phyloP scores from a whole-genome alignment of 306 rosid genomes.

The apple (Malus domestica) region ASM211411v1 NC_041799.1:10429001-10429500 shows the following conservation, averaged over 20 bases:
- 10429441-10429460: slow-evolving; percentile 81
- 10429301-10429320: slow-evolving; percentile 67
- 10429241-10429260: slow-evolving; percentile 85
- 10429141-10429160: slow-evolving; percentile 93
- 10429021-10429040: slow-evolving; percentile 25
- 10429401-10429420: slow-evolving; percentile 64
- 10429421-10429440: slow-evolving; percentile 60
- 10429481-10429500: slow-evolving; percentile 29
- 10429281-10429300: slow-evolving; percentile 64
- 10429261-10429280: slow-evolving; percentile 92
- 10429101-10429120: slow-evolving; percentile 59
- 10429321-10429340: slow-evolving; percentile 96
- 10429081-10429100: slow-evolving; percentile 28
- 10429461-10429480: slow-evolving; percentile 53
- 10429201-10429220: slow-evolving; percentile 94
- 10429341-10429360: slow-evolving; percentile 86
- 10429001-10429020: slow-evolving; percentile 37
- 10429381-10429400: slow-evolving; percentile 68
- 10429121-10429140: slow-evolving; percentile 79
- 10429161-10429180: slow-evolving; percentile 62
- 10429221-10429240: slow-evolving; percentile 85
- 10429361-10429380: slow-evolving; percentile 57
- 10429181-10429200: slow-evolving; percentile 51
- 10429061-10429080: background rate
- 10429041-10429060: background rate